A percentile compares a stretch with the other conserved stretches of the same genome.
Evolutionary conservation across 495 filamentous ascomycete species (phyloP).

Genomic region (Jackrogersella multiformis): DNA sequence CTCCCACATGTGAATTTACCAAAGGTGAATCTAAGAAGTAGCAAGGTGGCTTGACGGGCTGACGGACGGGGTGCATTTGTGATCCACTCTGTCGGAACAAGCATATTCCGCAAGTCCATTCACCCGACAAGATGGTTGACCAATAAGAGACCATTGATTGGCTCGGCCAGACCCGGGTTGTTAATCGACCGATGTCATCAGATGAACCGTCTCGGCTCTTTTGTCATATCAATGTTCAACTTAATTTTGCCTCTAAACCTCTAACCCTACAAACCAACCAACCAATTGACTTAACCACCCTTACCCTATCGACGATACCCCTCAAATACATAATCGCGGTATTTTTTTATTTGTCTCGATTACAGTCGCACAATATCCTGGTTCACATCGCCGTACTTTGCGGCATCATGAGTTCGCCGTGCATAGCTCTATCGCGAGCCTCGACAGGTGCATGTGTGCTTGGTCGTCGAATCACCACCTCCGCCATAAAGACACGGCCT

Average conservation of each 20-base stretch:
- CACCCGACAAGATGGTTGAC: constrained; percentile 27
- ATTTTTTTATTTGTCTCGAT: neutral
- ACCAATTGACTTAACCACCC: neutral
- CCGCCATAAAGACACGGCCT: constrained; percentile 49
- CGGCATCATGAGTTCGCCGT: constrained; percentile 42
- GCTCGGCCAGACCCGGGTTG: constrained; percentile 49
- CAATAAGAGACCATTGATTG: constrained; percentile 53
- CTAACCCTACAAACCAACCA: neutral
- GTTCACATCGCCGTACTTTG: neutral
- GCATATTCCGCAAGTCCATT: neutral
- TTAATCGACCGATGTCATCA: constrained; percentile 52
- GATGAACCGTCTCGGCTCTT: constrained; percentile 31
- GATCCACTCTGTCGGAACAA: neutral
- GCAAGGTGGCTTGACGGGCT: too few relatives aligned
- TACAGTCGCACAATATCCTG: neutral
- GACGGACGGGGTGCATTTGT: neutral
- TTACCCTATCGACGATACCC: neutral
- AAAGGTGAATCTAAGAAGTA: too few relatives aligned
- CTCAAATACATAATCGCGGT: neutral
- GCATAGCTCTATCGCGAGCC: constrained; percentile 57
- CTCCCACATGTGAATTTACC: too few relatives aligned
- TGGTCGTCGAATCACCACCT: constrained; percentile 55
- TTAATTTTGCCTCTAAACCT: constrained; percentile 14
- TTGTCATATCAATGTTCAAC: constrained; percentile 12
- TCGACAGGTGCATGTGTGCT: constrained; percentile 58